Percentiles rank a stretch among this genome's conserved stretches.
Conservation (phyloP, 2,329 filamentous ascomycete species). For the Pyrenochaeta sp. region DNA sequence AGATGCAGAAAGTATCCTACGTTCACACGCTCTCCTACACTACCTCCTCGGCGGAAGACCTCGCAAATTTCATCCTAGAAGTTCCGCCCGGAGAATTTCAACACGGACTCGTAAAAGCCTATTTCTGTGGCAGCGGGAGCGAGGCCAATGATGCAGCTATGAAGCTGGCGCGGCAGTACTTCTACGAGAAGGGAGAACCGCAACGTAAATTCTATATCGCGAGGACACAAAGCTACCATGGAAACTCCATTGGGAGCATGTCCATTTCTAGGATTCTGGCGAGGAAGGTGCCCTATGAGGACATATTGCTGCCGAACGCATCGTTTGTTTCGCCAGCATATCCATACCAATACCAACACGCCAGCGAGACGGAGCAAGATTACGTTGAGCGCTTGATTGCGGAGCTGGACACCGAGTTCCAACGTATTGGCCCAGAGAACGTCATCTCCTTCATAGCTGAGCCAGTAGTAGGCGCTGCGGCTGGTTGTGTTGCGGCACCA, state of each 20-base stretch:
- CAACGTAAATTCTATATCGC: conserved; percentile 68
- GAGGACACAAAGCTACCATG: conserved; percentile 71
- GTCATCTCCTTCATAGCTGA: conserved; percentile 58
- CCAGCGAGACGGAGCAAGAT: conserved; percentile 62
- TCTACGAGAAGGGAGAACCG: conserved; percentile 59
- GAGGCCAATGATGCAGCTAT: conserved; percentile 59
- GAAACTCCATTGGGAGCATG: conserved; percentile 72
- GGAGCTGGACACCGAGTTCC: conserved; percentile 73
- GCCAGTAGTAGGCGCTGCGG: conserved; percentile 13
- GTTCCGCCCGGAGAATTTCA: conserved; percentile 59
- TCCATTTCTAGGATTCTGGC: conserved; percentile 67
- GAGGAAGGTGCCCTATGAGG: conserved; percentile 68
- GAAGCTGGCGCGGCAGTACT: conserved; percentile 61
- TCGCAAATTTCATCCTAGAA: conserved; percentile 57
- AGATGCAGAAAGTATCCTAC: conserved; percentile 67
- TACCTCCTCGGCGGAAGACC: conserved; percentile 61
- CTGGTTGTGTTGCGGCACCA: conserved; percentile 62
- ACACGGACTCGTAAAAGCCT: conserved; percentile 54
- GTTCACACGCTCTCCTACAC: conserved; percentile 67
- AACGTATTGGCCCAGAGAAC: conserved; percentile 55
- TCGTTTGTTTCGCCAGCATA: conserved; percentile 73
- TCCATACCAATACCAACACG: conserved; percentile 64
- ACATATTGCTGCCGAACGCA: conserved; percentile 63
- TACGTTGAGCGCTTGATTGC: conserved; percentile 68
- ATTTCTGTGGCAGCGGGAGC: conserved; percentile 64